Conservation (phyloP, 257 asterid species). For the Galeopsis tetrahit region DNA sequence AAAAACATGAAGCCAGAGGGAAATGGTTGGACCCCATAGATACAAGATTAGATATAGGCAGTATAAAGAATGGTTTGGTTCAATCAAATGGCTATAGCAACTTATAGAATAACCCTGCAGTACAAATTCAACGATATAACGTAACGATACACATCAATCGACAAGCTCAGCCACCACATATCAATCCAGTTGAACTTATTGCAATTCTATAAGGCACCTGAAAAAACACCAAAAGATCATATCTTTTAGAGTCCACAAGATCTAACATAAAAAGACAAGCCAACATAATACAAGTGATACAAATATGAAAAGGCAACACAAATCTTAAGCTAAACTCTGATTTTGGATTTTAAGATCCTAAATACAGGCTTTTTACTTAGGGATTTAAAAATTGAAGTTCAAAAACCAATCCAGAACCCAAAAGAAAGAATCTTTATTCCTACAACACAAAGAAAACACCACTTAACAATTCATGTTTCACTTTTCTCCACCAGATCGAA, state of each 20-base stretch:
- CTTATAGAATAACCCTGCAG: conserved; percentile 86
- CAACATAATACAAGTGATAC: neutral
- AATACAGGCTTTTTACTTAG: too few species aligned
- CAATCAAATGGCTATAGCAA: conserved; percentile 23
- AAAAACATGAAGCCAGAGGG: conserved; percentile 50
- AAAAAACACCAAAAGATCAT: conserved; percentile 32
- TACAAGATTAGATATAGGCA: conserved; percentile 23
- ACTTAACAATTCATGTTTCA: conserved; percentile 41
- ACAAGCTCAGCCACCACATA: conserved; percentile 74
- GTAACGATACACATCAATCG: conserved; percentile 58
- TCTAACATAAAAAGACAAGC: conserved; percentile 9
- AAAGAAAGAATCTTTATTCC: too few species aligned
- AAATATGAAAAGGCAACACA: conserved; percentile 31
- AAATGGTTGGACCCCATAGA: conserved; percentile 71
- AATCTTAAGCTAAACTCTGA: conserved; percentile 8
- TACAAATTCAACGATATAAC: conserved; percentile 74
- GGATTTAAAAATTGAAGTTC: too few species aligned
- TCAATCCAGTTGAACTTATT: conserved; percentile 36
- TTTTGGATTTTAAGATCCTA: too few species aligned
- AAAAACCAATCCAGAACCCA: too few species aligned
- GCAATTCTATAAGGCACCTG: conserved; percentile 42
- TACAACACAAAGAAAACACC: too few species aligned
- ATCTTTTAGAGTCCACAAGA: neutral
- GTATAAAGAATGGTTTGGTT: conserved; percentile 17
- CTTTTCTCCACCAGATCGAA: conserved; percentile 48